Percentiles rank a stretch among this genome's conserved stretches.
Evolutionary conservation across 129 eudicot species (phyloP).

Genomic region (Rutidosis leptorrhynchoides): DNA sequence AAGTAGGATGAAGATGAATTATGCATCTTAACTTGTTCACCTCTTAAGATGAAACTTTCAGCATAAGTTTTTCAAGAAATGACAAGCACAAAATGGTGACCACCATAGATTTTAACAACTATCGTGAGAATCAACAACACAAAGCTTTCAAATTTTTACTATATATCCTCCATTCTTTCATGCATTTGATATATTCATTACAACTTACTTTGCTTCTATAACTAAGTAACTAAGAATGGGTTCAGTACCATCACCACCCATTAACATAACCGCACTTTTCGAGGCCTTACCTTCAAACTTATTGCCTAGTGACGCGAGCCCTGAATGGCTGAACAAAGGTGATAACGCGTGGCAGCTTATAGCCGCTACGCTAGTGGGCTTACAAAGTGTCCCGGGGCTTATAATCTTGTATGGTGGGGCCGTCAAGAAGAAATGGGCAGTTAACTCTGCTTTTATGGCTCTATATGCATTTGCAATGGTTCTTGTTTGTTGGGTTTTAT

Average conservation of each 20-base stretch:
- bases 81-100: constrained; percentile 8
- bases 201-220: neutral
- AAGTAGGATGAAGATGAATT: neutral
- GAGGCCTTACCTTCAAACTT: constrained; percentile 27
- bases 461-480: constrained; percentile 41
- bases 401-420: constrained; percentile 41
- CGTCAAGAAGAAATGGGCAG: constrained; percentile 40
- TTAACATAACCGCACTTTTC: neutral
- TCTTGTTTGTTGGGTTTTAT: constrained; percentile 41
- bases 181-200: neutral
- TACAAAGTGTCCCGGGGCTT: constrained; percentile 42
- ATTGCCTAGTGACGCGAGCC: constrained; percentile 23
- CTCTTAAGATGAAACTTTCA: constrained; percentile 7
- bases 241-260: constrained; percentile 19
- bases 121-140: constrained; percentile 30
- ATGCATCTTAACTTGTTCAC: neutral
- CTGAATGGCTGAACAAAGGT: constrained; percentile 36
- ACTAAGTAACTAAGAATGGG: constrained; percentile 9
- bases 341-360: constrained; percentile 44
- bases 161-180: neutral
- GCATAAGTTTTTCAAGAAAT: neutral
- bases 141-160: neutral
- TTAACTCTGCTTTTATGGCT: constrained; percentile 46
- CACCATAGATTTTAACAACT: constrained; percentile 16
- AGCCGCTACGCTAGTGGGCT: constrained; percentile 39